These are phyloP conservation scores for Cetraspora pellucida DNA, from an alignment of 192 early-diverging fungal species.

Conservation along the genomic window DNA sequence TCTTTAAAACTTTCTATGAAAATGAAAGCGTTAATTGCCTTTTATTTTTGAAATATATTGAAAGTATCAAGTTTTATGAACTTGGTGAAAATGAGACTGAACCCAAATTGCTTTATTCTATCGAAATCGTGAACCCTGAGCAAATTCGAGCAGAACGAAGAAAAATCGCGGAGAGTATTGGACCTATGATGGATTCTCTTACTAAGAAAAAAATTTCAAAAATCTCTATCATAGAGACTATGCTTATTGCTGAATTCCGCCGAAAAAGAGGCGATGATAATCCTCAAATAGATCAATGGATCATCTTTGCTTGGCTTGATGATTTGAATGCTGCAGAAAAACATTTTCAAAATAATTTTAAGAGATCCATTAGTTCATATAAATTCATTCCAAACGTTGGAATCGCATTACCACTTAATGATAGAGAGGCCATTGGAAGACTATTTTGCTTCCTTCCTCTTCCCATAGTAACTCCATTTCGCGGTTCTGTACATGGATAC, in stretches of 20 bases:
- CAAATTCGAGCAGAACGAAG: constrained; percentile 25
- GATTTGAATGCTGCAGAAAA: constrained; percentile 7
- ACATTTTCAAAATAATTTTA: constrained; percentile 16
- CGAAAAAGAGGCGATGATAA: background rate
- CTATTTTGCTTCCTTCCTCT: constrained; percentile 49
- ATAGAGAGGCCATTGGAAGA: constrained; percentile 5
- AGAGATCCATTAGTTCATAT: constrained; percentile 17
- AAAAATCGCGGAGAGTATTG: constrained; percentile 8
- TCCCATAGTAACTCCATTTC: constrained; percentile 37
- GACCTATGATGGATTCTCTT: constrained; percentile 3
- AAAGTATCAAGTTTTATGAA: constrained; percentile 42
- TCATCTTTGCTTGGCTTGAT: constrained; percentile 34
- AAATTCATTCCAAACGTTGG: constrained; percentile 48
- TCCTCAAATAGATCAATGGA: constrained; percentile 18
- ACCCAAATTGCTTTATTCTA: constrained; percentile 30
- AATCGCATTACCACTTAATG: constrained; percentile 33
- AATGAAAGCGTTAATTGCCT: constrained; percentile 38
- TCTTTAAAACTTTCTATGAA: constrained; percentile 36
- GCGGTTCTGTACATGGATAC: constrained; percentile 44
- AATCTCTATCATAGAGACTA: background rate
- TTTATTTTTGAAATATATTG: constrained; percentile 43
- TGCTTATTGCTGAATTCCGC: constrained; percentile 30
- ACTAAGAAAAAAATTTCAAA: background rate
- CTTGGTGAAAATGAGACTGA: constrained; percentile 1
- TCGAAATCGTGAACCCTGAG: constrained; percentile 37